Evolutionary conservation across 768 basidiomycete species (phyloP).

Genomic region (Hericium coralloides): DNA sequence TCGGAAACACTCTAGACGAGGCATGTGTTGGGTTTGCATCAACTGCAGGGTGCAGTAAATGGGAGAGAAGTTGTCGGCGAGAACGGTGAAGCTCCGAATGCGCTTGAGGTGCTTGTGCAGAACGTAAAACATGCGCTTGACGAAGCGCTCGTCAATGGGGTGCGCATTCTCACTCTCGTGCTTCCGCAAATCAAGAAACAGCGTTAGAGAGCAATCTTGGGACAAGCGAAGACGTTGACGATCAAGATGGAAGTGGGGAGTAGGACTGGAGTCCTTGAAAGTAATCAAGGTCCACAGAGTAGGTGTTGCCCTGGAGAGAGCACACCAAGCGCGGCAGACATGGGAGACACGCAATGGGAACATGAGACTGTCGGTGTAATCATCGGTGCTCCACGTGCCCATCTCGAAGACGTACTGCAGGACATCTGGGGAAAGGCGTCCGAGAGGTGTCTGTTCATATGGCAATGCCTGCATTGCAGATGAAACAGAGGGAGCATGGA

Average conservation of each 20-base stretch:
- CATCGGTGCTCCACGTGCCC: background rate
- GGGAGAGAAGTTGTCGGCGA: background rate
- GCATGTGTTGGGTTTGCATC: background rate
- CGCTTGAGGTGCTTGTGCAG: background rate
- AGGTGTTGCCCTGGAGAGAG: background rate
- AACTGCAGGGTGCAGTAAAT: background rate
- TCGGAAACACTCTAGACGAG: background rate
- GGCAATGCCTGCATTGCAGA: background rate
- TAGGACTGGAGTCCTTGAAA: background rate
- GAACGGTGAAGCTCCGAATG: background rate
- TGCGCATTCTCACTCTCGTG: background rate
- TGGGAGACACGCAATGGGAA: background rate
- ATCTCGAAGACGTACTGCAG: background rate
- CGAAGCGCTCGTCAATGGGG: background rate
- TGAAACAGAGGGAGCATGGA: no score
- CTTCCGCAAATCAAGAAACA: background rate
- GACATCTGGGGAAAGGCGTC: background rate
- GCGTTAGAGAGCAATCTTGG: background rate
- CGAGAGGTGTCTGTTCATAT: background rate
- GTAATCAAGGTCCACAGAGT: background rate
- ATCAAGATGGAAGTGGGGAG: background rate
- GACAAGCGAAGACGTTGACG: background rate
- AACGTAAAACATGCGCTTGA: background rate
- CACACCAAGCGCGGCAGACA: background rate
- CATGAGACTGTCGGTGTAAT: background rate